A percentile compares a stretch with the other conserved stretches of the same genome.
These are phyloP conservation scores for Aspergillus steynii DNA, from an alignment of 495 filamentous ascomycete genomes.

Conservation along the genomic window DNA sequence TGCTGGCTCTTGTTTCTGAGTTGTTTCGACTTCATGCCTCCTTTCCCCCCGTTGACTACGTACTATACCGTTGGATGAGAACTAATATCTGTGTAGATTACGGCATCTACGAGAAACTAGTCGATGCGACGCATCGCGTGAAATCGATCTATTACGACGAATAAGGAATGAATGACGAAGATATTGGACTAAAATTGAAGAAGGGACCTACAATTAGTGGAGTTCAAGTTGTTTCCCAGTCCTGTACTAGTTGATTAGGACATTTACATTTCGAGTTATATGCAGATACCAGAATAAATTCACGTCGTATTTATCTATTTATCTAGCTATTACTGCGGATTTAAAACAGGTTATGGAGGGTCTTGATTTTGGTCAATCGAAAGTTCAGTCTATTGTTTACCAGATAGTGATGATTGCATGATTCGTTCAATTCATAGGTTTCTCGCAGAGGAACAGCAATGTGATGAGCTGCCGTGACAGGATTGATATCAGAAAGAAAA, in stretches of 20 bases:
- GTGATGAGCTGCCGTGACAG: too few relatives aligned
- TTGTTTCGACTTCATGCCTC: not conserved
- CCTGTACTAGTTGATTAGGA: too few relatives aligned
- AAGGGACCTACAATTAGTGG: too few relatives aligned
- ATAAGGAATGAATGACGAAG: conserved; percentile 6
- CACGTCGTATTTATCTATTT: too few relatives aligned
- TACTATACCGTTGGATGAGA: not conserved
- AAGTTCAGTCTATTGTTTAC: too few relatives aligned
- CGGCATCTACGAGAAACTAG: conserved; percentile 74
- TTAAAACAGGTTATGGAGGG: too few relatives aligned
- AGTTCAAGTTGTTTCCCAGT: too few relatives aligned
- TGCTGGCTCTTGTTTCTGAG: not conserved
- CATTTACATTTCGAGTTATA: not conserved
- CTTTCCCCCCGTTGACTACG: not conserved
- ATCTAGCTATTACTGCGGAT: too few relatives aligned
- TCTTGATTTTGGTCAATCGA: too few relatives aligned
- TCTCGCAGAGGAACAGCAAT: not conserved
- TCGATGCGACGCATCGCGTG: conserved; percentile 84
- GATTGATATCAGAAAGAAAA: not conserved
- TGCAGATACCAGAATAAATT: not conserved
- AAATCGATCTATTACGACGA: conserved; percentile 75
- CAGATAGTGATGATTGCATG: not conserved
- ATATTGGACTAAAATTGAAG: too few relatives aligned
- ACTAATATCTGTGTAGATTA: conserved; percentile 60
- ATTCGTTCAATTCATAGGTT: not conserved